phyloP scores from a whole-genome alignment of 352 stramenopile genomes.

The Phytopythium delawarense region DNA sequence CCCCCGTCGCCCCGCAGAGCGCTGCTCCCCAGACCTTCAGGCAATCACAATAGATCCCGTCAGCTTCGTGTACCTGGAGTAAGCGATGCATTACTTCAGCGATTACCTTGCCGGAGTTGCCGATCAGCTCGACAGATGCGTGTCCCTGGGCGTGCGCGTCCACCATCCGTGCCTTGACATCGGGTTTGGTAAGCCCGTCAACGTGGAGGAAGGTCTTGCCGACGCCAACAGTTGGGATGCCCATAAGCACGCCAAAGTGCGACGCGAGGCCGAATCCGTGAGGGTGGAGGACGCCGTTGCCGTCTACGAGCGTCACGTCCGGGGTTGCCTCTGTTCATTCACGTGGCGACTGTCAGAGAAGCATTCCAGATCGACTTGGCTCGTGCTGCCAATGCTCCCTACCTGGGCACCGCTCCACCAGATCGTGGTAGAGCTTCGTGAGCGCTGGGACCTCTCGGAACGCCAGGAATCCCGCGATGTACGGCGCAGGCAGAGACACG shows the following conservation, averaged over 20 bases:
- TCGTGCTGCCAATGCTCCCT: background rate
- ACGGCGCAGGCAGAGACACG: slow-evolving; percentile 71
- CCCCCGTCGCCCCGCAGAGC: slow-evolving; percentile 45
- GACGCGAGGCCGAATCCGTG: slow-evolving; percentile 90
- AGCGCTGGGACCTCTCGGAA: slow-evolving; percentile 78
- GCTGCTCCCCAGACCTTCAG: slow-evolving; percentile 70
- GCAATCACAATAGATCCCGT: slow-evolving; percentile 6
- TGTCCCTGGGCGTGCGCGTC: slow-evolving; percentile 27
- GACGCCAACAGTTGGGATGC: slow-evolving; percentile 90
- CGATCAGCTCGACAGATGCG: slow-evolving; percentile 41
- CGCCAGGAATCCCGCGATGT: slow-evolving; percentile 78
- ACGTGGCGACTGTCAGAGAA: background rate
- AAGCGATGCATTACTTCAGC: background rate
- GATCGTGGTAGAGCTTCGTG: slow-evolving; percentile 59
- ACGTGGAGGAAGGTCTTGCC: slow-evolving; percentile 89
- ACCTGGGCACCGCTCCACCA: slow-evolving; percentile 51
- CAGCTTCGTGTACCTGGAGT: background rate
- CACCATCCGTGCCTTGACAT: slow-evolving; percentile 52
- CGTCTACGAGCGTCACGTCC: slow-evolving; percentile 91
- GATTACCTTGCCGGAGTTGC: slow-evolving; percentile 50
- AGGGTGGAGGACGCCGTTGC: slow-evolving; percentile 86
- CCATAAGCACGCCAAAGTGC: slow-evolving; percentile 88
- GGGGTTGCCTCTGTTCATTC: slow-evolving; percentile 51
- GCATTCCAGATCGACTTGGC: background rate
- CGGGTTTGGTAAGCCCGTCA: slow-evolving; percentile 75